Base-by-base conservation (phyloP, 2,329 filamentous ascomycete genomes). In the Trichoderma sp. region DNA sequence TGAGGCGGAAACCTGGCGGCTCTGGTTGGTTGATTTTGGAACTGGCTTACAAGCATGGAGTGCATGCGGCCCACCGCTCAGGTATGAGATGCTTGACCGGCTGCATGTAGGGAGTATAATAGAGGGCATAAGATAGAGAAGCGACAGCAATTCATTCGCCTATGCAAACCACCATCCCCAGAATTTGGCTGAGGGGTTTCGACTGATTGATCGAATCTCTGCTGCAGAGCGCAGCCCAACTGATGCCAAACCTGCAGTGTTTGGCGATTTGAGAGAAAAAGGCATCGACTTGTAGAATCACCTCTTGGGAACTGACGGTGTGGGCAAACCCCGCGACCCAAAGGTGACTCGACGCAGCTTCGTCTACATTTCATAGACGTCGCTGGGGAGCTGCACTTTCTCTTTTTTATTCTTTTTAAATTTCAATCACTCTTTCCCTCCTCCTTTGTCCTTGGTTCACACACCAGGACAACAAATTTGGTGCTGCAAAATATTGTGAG, bases 71-170 rank as follows among this genome's bases (percentile, higher is more conserved):
- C 63, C 50, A 74, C 63, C 45, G 21, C 24, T 65, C 31, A 74
- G 31, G 71, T 63, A 74, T 31, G 71, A 66, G 62, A 66, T 74
- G 62, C 71, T 63, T 74, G 71, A 66, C 38, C 59, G 45, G 45
- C 62, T 74, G 45, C 71, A 38, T 45, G 29, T 64, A 45, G 50
- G 41, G 59, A 65, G 41, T 41, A 65, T 66, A 41, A 29, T n/a
- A 65, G 24, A 45, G 35, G n/a, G 56, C 12, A 53, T 53, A 53
- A 21, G 45, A 53, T 53, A 21, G n/a, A 53, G 45, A 53, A 53
- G 45, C 45, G 45, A 53, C 45, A 11, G 45, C 45, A 62, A 41
- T 41, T 21, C 12, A 24, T 50, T 71, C 27, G 68, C 56, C n/a
- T 62, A 3, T 21, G 56, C 56, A 63, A 21, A 38, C 27, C 7